phyloP scores from a whole-genome alignment of 805 yeast genomes.

The Maudiozyma pseudohumilis region DNA sequence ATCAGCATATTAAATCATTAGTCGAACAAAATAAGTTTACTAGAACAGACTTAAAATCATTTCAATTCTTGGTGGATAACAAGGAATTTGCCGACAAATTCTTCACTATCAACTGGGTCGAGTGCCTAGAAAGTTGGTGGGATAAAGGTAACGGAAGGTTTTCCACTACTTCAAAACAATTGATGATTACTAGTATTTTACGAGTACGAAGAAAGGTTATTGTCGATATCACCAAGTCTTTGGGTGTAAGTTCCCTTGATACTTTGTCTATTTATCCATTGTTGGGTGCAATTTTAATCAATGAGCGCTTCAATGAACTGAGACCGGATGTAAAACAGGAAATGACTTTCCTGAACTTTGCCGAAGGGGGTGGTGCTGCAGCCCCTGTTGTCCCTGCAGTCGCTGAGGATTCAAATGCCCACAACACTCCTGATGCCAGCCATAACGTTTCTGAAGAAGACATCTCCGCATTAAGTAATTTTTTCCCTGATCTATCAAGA shows the following conservation, averaged over 20 bases:
- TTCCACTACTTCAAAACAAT: slow-evolving; percentile 36
- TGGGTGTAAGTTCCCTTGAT: slow-evolving; percentile 36
- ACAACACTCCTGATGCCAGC: not conserved
- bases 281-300: slow-evolving; percentile 43
- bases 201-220: slow-evolving; percentile 38
- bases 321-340: slow-evolving; percentile 45
- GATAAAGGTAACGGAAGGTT: slow-evolving; percentile 47
- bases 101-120: slow-evolving; percentile 48
- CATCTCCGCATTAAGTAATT: slow-evolving; percentile 37
- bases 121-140: slow-evolving; percentile 46
- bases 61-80: slow-evolving; percentile 40
- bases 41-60: slow-evolving; percentile 35
- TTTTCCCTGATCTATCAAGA: slow-evolving; percentile 55
- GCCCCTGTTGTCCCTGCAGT: not conserved
- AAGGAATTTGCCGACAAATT: slow-evolving; percentile 36
- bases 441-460: slow-evolving; percentile 22
- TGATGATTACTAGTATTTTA: slow-evolving; percentile 44
- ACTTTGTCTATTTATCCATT: slow-evolving; percentile 43
- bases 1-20: slow-evolving; percentile 40
- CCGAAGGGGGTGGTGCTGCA: not conserved
- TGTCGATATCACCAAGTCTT: slow-evolving; percentile 32
- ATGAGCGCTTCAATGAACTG: slow-evolving; percentile 36
- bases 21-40: slow-evolving; percentile 41
- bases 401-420: not conserved
- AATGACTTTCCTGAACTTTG: slow-evolving; percentile 36